These are phyloP conservation scores for Physcia stellaris DNA, from an alignment of 495 filamentous ascomycete species.

Conservation along the genomic window DNA sequence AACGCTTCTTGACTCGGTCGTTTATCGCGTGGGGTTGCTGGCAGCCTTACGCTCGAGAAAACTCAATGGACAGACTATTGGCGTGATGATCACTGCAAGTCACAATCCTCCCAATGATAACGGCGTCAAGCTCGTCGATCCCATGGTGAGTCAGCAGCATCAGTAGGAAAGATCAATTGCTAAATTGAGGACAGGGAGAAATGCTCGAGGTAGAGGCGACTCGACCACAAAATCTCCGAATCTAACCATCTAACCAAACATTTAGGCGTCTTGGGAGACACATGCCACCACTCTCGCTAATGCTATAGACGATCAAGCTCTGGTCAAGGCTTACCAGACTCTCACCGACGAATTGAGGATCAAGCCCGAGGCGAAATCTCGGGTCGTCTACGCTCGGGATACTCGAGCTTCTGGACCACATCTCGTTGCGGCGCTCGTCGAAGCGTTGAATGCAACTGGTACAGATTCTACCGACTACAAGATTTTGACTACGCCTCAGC, in stretches of 20 bases:
- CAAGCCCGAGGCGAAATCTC: constrained; percentile 52
- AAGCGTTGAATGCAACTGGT: constrained; percentile 61
- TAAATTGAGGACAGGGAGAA: constrained; percentile 47
- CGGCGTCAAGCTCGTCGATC: constrained; percentile 95
- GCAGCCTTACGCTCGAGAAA: constrained; percentile 85
- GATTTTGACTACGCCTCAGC: constrained; percentile 83
- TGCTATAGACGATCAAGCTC: constrained; percentile 53
- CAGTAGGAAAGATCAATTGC: background rate
- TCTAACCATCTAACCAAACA: constrained; percentile 3
- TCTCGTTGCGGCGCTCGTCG: constrained; percentile 61
- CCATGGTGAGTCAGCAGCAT: constrained; percentile 50
- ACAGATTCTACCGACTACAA: constrained; percentile 69
- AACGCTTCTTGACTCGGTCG: constrained; percentile 64
- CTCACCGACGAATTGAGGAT: constrained; percentile 62
- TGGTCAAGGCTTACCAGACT: constrained; percentile 60
- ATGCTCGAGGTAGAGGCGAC: constrained; percentile 95
- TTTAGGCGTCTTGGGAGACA: constrained; percentile 67
- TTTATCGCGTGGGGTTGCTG: constrained; percentile 81
- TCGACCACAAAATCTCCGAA: constrained; percentile 6
- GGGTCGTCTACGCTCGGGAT: constrained; percentile 82
- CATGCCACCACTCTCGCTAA: constrained; percentile 84
- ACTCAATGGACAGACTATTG: constrained; percentile 77
- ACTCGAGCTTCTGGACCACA: constrained; percentile 82
- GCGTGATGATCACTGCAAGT: constrained; percentile 96
- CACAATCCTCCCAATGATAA: constrained; percentile 97